phyloP scores from a whole-genome alignment of 345 rosid genomes.

The Mangifera indica region DNA sequence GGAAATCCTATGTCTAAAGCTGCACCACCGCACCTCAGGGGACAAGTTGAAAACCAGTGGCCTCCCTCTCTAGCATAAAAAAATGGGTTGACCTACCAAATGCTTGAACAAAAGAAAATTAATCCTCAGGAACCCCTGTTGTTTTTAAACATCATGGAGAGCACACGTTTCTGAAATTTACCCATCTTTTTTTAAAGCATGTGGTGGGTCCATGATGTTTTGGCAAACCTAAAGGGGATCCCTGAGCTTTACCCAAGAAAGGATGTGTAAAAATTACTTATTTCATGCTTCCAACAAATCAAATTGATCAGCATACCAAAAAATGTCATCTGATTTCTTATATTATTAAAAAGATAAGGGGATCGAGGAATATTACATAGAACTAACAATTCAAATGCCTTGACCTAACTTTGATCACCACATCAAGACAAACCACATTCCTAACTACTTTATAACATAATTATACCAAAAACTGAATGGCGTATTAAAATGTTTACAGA shows the following conservation, averaged over 20 bases:
- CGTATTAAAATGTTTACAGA: background rate
- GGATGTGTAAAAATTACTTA: background rate
- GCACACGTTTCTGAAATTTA: too few relatives aligned
- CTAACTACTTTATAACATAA: background rate
- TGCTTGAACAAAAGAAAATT: background rate
- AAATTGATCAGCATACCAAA: background rate
- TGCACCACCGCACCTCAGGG: background rate
- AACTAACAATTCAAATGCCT: background rate
- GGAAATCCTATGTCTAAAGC: background rate
- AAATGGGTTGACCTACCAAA: background rate
- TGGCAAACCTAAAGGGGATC: too few relatives aligned
- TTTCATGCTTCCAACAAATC: background rate
- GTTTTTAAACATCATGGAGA: too few relatives aligned
- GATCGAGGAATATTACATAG: background rate
- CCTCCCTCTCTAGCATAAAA: background rate
- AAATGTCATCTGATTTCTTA: background rate
- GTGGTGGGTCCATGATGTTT: too few relatives aligned
- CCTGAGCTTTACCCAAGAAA: too few relatives aligned
- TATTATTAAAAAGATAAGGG: background rate
- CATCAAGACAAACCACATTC: background rate
- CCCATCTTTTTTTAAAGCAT: too few relatives aligned
- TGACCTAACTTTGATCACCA: background rate
- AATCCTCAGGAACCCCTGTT: too few relatives aligned
- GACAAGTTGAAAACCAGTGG: background rate
- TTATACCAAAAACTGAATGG: background rate